phyloP scores from a whole-genome alignment of 2,329 filamentous ascomycete genomes.

The Verticillium zaregamsianum region DNA sequence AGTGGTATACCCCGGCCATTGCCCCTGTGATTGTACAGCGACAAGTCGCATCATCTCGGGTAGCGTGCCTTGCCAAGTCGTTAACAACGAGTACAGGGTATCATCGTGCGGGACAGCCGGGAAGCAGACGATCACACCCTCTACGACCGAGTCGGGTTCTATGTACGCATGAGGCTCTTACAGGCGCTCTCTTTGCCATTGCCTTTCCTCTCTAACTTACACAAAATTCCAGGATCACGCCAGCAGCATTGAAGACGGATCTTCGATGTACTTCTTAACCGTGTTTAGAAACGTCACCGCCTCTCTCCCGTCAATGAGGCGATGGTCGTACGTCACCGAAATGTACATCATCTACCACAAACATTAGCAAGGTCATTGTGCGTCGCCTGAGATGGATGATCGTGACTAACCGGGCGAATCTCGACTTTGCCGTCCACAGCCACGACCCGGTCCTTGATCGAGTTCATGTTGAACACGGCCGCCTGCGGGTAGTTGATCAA shows the following conservation, averaged over 20 bases:
- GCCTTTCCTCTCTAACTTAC: too few relatives aligned
- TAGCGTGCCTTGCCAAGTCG: background rate
- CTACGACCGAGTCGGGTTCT: too few relatives aligned
- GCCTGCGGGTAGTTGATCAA: slow-evolving; percentile 76
- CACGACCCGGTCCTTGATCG: slow-evolving; percentile 48
- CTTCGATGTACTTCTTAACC: slow-evolving; percentile 25
- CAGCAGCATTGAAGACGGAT: slow-evolving; percentile 44
- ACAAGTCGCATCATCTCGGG: background rate
- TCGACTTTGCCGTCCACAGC: slow-evolving; percentile 50
- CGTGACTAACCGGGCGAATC: slow-evolving; percentile 27
- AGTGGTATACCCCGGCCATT: background rate
- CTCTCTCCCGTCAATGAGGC: slow-evolving; percentile 52
- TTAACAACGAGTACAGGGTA: background rate
- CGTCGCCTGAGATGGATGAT: slow-evolving; percentile 12
- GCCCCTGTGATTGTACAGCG: background rate
- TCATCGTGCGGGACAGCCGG: background rate
- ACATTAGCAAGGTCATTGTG: background rate
- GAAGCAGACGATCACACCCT: too few relatives aligned
- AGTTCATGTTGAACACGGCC: slow-evolving; percentile 55
- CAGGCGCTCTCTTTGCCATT: too few relatives aligned
- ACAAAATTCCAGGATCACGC: slow-evolving; percentile 30
- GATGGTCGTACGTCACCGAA: slow-evolving; percentile 49
- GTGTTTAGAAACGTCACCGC: slow-evolving; percentile 53
- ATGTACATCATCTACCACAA: slow-evolving; percentile 41
- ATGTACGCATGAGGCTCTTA: too few relatives aligned